Conservation (phyloP, 768 basidiomycete species). For the Russula sp. region DNA sequence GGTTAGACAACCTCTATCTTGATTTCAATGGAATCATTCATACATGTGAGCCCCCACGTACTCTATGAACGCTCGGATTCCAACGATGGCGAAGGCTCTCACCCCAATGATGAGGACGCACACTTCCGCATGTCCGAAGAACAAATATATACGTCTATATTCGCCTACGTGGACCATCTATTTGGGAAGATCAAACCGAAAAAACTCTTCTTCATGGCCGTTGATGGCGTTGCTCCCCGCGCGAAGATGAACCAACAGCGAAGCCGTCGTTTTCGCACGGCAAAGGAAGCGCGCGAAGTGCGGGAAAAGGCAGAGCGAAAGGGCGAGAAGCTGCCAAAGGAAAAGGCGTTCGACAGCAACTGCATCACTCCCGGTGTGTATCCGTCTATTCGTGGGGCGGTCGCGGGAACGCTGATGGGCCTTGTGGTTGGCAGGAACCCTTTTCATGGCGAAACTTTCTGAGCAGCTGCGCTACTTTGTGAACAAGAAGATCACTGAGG, state of each 20-base stretch:
- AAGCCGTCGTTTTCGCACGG: slow-evolving; percentile 87
- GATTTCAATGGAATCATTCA: slow-evolving; percentile 95
- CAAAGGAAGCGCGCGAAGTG: slow-evolving; percentile 85
- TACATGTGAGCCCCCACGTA: slow-evolving; percentile 44
- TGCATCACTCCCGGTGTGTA: slow-evolving; percentile 92
- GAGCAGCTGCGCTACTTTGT: slow-evolving; percentile 92
- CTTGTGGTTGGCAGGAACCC: slow-evolving; percentile 55
- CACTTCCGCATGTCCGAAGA: slow-evolving; percentile 95
- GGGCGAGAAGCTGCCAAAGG: slow-evolving; percentile 86
- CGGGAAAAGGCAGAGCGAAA: slow-evolving; percentile 81
- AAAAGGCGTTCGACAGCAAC: slow-evolving; percentile 97
- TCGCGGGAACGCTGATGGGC: neutral
- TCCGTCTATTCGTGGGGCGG: neutral
- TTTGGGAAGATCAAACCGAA: slow-evolving; percentile 97
- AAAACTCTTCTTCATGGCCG: slow-evolving; percentile 98
- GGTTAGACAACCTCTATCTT: slow-evolving; percentile 79
- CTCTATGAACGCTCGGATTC: neutral
- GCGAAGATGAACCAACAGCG: slow-evolving; percentile 99
- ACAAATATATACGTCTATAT: slow-evolving; percentile 95
- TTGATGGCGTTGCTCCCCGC: slow-evolving; percentile 94
- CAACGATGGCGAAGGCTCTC: slow-evolving; percentile 52
- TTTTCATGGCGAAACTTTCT: slow-evolving; percentile 92
- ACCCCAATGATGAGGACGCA: slow-evolving; percentile 94
- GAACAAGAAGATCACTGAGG: slow-evolving; percentile 97
- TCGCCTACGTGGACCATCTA: slow-evolving; percentile 93